Percentiles rank a stretch among this genome's conserved stretches.
Evolutionary conservation across 1,139 yeast species (phyloP).

Genomic region (Hemisphaericaspora xylanilytica): DNA sequence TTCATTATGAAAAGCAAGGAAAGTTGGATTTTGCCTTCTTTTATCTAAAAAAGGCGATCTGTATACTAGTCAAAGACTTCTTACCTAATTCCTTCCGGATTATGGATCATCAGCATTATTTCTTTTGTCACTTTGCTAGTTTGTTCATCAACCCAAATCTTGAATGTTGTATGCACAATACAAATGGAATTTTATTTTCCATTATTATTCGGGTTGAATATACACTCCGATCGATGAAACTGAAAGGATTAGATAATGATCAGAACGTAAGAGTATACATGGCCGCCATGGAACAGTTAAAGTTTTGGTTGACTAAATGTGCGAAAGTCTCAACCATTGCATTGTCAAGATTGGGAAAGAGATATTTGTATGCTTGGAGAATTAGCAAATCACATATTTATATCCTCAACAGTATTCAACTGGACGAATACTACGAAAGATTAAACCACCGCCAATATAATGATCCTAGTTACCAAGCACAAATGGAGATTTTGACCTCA

Average conservation of each 20-base stretch:
- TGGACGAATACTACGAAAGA: constrained; percentile 21
- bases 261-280: constrained; percentile 15
- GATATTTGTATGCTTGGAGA: constrained; percentile 46
- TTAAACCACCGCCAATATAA: neutral
- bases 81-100: constrained; percentile 27
- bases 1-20: constrained; percentile 25
- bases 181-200: constrained; percentile 26
- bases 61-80: constrained; percentile 22
- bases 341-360: constrained; percentile 26
- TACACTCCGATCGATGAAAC: constrained; percentile 21
- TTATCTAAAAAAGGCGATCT: constrained; percentile 28
- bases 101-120: constrained; percentile 23
- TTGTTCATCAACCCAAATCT: constrained; percentile 33
- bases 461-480: neutral
- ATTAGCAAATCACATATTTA: constrained; percentile 32
- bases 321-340: constrained; percentile 21
- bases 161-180: constrained; percentile 27
- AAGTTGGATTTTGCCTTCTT: constrained; percentile 22
- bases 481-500: constrained; percentile 17
- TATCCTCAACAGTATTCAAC: constrained; percentile 22
- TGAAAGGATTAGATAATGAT: constrained; percentile 14
- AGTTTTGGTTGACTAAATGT: constrained; percentile 19
- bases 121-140: constrained; percentile 34
- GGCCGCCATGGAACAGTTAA: constrained; percentile 18
- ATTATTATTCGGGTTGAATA: constrained; percentile 18